These are phyloP conservation scores for Triadica sebifera DNA, from an alignment of 345 rosid genomes.

Conservation along the genomic window DNA sequence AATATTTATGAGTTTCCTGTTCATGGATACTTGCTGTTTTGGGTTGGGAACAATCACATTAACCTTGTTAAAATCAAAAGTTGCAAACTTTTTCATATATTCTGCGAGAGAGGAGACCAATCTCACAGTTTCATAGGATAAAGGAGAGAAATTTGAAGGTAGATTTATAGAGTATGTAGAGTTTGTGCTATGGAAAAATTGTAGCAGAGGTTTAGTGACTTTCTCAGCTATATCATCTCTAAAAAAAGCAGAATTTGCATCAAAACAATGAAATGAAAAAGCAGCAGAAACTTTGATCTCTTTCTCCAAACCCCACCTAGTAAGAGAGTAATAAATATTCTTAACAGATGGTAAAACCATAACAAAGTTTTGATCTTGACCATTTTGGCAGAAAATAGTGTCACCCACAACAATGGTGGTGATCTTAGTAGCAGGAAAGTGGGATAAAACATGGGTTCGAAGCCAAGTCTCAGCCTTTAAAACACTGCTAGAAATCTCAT, in stretches of 20 bases:
- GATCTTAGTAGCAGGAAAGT: conserved; percentile 60
- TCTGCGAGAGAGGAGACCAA: conserved; percentile 30
- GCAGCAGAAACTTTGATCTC: conserved; percentile 60
- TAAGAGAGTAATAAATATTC: conserved; percentile 61
- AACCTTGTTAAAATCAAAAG: conserved; percentile 39
- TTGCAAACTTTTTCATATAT: conserved; percentile 39
- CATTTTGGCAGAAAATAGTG: conserved; percentile 38
- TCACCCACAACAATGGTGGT: conserved; percentile 58
- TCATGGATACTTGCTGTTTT: conserved; percentile 17
- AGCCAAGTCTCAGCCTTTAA: conserved; percentile 73
- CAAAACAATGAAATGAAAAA: conserved; percentile 45
- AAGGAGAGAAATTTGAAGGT: conserved; percentile 39
- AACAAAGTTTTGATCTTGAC: conserved; percentile 35
- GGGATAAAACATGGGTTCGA: conserved; percentile 54
- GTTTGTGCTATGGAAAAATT: conserved; percentile 46
- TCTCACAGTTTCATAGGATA: conserved; percentile 20
- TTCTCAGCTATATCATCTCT: conserved; percentile 28
- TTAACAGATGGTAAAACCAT: conserved; percentile 45
- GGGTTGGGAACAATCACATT: conserved; percentile 41
- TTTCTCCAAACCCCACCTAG: conserved; percentile 70
- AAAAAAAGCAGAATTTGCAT: conserved; percentile 16
- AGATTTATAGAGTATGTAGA: conserved; percentile 53
- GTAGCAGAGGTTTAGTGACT: conserved; percentile 32
- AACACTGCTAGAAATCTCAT: conserved; percentile 53
- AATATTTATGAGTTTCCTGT: conserved; percentile 47